Conservation (phyloP, 805 yeast genomes). For the Tetrapisispora namnaoensis region DNA sequence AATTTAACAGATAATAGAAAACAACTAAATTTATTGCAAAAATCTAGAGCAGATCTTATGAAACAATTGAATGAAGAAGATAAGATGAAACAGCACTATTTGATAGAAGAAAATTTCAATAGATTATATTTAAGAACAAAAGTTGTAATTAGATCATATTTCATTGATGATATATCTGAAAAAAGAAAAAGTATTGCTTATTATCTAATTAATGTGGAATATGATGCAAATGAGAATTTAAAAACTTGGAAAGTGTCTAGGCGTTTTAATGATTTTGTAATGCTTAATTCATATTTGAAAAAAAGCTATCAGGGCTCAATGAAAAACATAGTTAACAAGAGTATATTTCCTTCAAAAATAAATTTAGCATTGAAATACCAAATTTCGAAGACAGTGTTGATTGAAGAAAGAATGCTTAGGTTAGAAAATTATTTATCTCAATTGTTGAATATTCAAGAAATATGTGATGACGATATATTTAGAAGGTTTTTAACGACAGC, state of each 20-base stretch:
- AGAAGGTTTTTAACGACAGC: conserved; percentile 57
- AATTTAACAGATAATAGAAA: conserved; percentile 69
- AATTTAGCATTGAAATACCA: conserved; percentile 66
- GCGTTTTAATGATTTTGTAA: conserved; percentile 74
- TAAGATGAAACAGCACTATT: conserved; percentile 65
- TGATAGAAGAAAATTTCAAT: conserved; percentile 75
- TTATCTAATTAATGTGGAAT: conserved; percentile 70
- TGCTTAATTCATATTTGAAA: conserved; percentile 55
- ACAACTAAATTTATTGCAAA: conserved; percentile 57
- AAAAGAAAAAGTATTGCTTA: conserved; percentile 52
- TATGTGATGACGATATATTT: conserved; percentile 65
- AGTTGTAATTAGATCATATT: conserved; percentile 39
- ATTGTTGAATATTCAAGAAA: conserved; percentile 50
- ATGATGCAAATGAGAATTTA: conserved; percentile 38
- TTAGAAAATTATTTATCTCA: conserved; percentile 54
- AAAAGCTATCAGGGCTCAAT: conserved; percentile 40
- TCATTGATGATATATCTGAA: conserved; percentile 39
- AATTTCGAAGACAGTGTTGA: conserved; percentile 38
- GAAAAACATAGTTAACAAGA: conserved; percentile 38
- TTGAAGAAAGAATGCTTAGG: conserved; percentile 52
- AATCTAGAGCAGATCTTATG: conserved; percentile 56
- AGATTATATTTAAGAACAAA: conserved; percentile 60
- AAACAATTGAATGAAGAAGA: conserved; percentile 69
- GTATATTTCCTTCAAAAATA: conserved; percentile 36
- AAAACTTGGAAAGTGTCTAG: conserved; percentile 91